Conservation (phyloP, 345 rosid species). For the Linum trigynum region DNA sequence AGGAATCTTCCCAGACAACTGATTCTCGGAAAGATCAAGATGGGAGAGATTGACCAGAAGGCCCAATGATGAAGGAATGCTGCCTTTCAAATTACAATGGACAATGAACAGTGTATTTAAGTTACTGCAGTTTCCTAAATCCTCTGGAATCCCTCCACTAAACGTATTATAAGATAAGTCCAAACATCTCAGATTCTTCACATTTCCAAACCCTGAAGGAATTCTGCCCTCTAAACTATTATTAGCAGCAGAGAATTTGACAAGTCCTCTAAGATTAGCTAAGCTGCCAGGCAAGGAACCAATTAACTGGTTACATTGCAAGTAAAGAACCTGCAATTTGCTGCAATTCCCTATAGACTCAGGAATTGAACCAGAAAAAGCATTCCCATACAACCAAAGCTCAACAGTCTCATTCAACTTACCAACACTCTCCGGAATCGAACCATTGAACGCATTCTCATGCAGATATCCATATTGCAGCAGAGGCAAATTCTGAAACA, state of each 20-base stretch:
- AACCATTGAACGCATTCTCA: slow-evolving; percentile 46
- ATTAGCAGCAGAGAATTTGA: slow-evolving; percentile 24
- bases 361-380: slow-evolving; percentile 54
- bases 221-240: slow-evolving; percentile 46
- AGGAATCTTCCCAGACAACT: slow-evolving; percentile 60
- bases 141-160: slow-evolving; percentile 49
- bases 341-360: slow-evolving; percentile 56
- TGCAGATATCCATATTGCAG: slow-evolving; percentile 26
- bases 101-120: slow-evolving; percentile 34
- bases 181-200: slow-evolving; percentile 36
- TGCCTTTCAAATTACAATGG: slow-evolving; percentile 40
- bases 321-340: slow-evolving; percentile 31
- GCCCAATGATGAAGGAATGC: slow-evolving; percentile 65
- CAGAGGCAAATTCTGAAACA: slow-evolving; percentile 36
- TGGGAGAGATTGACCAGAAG: slow-evolving; percentile 26
- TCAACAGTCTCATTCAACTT: slow-evolving; percentile 27
- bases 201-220: slow-evolving; percentile 34
- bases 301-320: slow-evolving; percentile 35
- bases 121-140: slow-evolving; percentile 47
- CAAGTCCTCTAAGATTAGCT: slow-evolving; percentile 43
- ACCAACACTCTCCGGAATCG: slow-evolving; percentile 54
- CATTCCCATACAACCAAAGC: slow-evolving; percentile 35
- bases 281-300: slow-evolving; percentile 57
- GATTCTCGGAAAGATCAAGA: slow-evolving; percentile 61
- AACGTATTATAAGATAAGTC: slow-evolving; percentile 56